Percentiles rank a stretch among this genome's conserved stretches.
Conservation (phyloP, 257 asterid genomes). For the Plantago major region DNA sequence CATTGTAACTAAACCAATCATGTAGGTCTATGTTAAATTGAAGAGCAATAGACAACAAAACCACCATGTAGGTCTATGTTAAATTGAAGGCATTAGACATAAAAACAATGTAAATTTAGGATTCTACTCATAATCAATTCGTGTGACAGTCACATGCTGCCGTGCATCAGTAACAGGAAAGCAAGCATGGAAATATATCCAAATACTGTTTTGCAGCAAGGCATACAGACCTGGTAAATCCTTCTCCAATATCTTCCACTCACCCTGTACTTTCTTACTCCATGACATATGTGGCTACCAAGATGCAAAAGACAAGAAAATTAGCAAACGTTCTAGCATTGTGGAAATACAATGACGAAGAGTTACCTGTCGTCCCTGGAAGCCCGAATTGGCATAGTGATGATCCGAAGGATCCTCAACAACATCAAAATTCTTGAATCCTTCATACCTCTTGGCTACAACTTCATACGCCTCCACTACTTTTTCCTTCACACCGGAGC, state of each 20-base stretch:
- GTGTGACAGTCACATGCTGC: no score
- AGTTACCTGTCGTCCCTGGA: constrained; percentile 40
- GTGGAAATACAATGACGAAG: neutral
- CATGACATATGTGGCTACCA: constrained; percentile 45
- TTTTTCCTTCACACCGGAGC: constrained; percentile 28
- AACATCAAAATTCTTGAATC: constrained; percentile 42
- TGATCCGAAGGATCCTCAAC: constrained; percentile 51
- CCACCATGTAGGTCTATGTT: no score
- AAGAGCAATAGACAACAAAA: no score
- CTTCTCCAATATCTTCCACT: constrained; percentile 55
- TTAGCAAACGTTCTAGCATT: neutral
- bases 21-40: no score
- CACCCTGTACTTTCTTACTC: constrained; percentile 52
- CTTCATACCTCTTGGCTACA: constrained; percentile 23
- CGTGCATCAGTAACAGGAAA: no score
- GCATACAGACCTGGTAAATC: constrained; percentile 49
- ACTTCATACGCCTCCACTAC: constrained; percentile 27
- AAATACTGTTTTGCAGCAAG: neutral
- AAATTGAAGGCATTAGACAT: no score
- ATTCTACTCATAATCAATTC: no score
- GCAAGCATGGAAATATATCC: no score
- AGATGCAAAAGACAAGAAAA: constrained; percentile 6
- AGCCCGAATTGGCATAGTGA: constrained; percentile 32
- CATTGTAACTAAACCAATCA: no score
- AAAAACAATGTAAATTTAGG: no score